These are phyloP conservation scores for Ustilago bromivora DNA, from an alignment of 1,284 basidiomycete species.

Conservation along the genomic window DNA sequence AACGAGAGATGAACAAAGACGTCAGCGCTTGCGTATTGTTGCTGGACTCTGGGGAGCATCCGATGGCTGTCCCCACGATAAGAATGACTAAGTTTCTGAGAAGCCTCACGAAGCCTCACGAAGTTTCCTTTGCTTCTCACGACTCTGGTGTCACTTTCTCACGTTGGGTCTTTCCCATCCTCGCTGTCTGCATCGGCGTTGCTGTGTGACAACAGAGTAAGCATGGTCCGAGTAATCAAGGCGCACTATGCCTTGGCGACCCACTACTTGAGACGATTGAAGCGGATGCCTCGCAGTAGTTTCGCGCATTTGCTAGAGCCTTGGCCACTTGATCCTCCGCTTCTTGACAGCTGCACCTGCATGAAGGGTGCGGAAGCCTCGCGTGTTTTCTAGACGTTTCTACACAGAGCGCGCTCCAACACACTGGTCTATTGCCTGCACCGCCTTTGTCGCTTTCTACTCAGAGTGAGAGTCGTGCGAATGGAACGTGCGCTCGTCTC, in stretches of 20 bases:
- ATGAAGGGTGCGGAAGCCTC: conserved; percentile 8
- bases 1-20: background rate
- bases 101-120: conserved; percentile 17
- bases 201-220: background rate
- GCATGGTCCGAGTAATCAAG: background rate
- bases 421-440: conserved; percentile 1
- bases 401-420: conserved; percentile 2
- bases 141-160: background rate
- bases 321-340: conserved; percentile 1
- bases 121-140: conserved; percentile 12
- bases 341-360: conserved; percentile 29
- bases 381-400: conserved; percentile 39
- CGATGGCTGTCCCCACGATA: background rate
- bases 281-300: conserved; percentile 6
- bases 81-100: background rate
- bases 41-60: background rate
- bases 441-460: too few species aligned
- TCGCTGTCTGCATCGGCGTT: background rate
- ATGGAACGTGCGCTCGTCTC: background rate
- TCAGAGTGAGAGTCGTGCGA: background rate
- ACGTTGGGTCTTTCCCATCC: background rate
- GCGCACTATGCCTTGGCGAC: too few species aligned
- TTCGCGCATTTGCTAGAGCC: background rate
- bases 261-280: background rate
- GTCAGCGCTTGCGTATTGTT: conserved; percentile 2